These are phyloP conservation scores for Ceriops decandra DNA, from an alignment of 345 rosid genomes.

Conservation along the genomic window DNA sequence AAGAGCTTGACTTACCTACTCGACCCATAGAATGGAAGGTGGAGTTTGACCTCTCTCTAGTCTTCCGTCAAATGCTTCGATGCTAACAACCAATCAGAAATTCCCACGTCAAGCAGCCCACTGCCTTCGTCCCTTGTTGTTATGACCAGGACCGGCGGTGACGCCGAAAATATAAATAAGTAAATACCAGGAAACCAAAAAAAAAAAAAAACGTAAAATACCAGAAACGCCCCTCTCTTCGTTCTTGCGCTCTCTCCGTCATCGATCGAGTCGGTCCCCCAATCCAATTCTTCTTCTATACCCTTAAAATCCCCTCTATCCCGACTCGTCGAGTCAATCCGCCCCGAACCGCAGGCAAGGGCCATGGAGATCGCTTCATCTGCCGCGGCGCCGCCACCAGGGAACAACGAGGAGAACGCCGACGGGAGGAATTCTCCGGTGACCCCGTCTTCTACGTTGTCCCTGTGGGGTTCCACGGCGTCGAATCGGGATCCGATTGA, in stretches of 20 bases:
- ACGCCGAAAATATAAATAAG: background rate
- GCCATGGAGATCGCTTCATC: constrained; percentile 52
- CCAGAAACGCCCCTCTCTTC: background rate
- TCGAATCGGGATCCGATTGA: constrained; percentile 16
- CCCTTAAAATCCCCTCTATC: background rate
- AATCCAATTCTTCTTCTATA: background rate
- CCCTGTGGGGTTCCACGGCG: constrained; percentile 6
- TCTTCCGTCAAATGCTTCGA: too few species aligned
- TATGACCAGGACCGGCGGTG: too few species aligned
- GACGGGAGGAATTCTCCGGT: constrained; percentile 1
- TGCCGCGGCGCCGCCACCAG: constrained; percentile 20
- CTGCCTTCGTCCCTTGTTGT: too few species aligned
- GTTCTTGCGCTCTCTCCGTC: too few species aligned
- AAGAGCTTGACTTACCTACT: too few species aligned
- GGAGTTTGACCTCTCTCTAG: too few species aligned
- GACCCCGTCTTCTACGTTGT: constrained; percentile 14
- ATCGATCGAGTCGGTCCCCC: background rate
- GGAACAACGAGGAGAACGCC: constrained; percentile 1
- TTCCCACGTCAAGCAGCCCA: too few species aligned
- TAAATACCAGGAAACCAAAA: background rate
- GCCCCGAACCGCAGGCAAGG: background rate
- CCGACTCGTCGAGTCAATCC: background rate
- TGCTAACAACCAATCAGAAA: too few species aligned
- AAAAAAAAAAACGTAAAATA: background rate
- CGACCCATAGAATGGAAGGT: too few species aligned